Conservation (phyloP, 257 asterid genomes). For the Eucommia ulmoides region DNA sequence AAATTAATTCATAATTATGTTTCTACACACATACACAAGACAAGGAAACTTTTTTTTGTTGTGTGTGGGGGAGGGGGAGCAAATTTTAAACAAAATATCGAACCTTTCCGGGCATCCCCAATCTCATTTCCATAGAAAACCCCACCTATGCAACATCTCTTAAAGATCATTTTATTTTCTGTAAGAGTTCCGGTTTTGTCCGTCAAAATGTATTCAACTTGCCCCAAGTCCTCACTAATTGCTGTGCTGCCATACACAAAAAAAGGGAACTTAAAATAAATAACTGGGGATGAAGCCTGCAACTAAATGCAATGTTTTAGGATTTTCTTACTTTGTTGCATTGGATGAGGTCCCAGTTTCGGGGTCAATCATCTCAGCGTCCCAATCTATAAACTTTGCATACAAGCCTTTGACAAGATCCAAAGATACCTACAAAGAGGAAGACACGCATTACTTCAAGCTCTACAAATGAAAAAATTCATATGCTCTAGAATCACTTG, state of each 20-base stretch:
- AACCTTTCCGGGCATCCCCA: slow-evolving; percentile 83
- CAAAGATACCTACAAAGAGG: slow-evolving; percentile 63
- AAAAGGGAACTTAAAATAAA: too few species aligned
- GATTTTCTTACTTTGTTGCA: slow-evolving; percentile 85
- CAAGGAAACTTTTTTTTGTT: background rate
- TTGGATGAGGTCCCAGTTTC: slow-evolving; percentile 69
- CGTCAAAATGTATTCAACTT: slow-evolving; percentile 95
- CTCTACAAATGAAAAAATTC: too few species aligned
- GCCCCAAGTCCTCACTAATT: slow-evolving; percentile 99
- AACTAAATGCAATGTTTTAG: too few species aligned
- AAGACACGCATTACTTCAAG: background rate
- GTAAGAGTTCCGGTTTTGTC: slow-evolving; percentile 99
- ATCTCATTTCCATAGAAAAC: slow-evolving; percentile 73
- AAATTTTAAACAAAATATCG: slow-evolving; percentile 1
- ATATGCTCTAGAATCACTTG: too few species aligned
- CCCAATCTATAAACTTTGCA: slow-evolving; percentile 98
- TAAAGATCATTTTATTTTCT: slow-evolving; percentile 90
- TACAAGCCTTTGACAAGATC: slow-evolving; percentile 95
- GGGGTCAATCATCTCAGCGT: slow-evolving; percentile 79
- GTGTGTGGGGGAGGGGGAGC: background rate
- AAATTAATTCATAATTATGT: too few species aligned
- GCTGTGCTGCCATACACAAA: slow-evolving; percentile 80
- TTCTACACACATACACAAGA: too few species aligned
- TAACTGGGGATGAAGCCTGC: too few species aligned
- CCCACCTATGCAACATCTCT: slow-evolving; percentile 81